phyloP scores from a whole-genome alignment of 2,329 filamentous ascomycete species.

The Verticillium isaacii region DNA sequence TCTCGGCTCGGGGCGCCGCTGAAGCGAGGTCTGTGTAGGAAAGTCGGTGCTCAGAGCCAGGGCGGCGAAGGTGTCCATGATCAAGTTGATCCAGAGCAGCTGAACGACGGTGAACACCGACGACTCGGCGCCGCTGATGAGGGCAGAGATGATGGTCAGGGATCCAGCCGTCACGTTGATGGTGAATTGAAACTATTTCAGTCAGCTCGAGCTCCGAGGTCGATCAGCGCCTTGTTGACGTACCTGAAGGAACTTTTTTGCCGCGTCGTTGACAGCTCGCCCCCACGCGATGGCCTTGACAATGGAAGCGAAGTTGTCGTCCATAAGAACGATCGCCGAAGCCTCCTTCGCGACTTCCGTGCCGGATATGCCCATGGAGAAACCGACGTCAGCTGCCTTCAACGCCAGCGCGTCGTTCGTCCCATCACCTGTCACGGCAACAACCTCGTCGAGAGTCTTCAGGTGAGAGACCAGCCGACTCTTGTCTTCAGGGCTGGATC shows the following conservation, averaged over 20 bases:
- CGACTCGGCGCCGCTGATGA: slow-evolving; percentile 40
- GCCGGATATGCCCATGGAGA: slow-evolving; percentile 63
- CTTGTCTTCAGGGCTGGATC: slow-evolving; percentile 68
- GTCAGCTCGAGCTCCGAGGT: no score
- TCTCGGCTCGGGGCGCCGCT: slow-evolving; percentile 42
- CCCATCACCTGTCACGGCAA: slow-evolving; percentile 63
- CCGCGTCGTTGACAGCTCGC: slow-evolving; percentile 58
- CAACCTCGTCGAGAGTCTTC: slow-evolving; percentile 60
- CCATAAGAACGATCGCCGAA: slow-evolving; percentile 57
- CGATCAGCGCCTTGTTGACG: slow-evolving; percentile 17
- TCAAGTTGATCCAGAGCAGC: slow-evolving; percentile 59
- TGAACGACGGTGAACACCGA: slow-evolving; percentile 57
- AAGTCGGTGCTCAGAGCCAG: slow-evolving; percentile 37
- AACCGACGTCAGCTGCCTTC: slow-evolving; percentile 62
- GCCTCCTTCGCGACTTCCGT: slow-evolving; percentile 62
- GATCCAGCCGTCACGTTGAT: slow-evolving; percentile 59
- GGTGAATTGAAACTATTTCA: slow-evolving; percentile 47
- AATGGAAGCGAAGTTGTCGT: slow-evolving; percentile 60
- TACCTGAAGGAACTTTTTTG: slow-evolving; percentile 57
- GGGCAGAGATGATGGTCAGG: slow-evolving; percentile 54
- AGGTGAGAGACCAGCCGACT: slow-evolving; percentile 59
- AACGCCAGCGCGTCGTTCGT: slow-evolving; percentile 63
- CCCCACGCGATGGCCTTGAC: slow-evolving; percentile 60
- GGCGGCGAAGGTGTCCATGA: slow-evolving; percentile 59
- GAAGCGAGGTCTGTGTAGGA: slow-evolving; percentile 24